Conservation (phyloP, 2,329 filamentous ascomycete species). For the Didymosphaeria variabile region DNA sequence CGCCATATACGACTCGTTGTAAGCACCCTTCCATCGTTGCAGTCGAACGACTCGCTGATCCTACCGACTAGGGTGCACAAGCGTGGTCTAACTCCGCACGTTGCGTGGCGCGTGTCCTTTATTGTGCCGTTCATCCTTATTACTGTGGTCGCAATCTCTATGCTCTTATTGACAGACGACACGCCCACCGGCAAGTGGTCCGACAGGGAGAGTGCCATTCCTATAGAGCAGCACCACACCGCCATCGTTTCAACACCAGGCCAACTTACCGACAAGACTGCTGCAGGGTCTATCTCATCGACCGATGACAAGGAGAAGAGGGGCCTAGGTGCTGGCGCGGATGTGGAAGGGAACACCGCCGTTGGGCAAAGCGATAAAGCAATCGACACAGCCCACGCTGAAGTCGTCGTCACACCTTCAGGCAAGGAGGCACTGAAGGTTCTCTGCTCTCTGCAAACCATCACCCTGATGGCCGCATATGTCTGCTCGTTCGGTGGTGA, state of each 20-base stretch:
- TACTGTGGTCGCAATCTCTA: conserved; percentile 68
- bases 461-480: conserved; percentile 63
- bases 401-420: conserved; percentile 70
- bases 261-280: conserved; percentile 55
- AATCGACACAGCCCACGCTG: conserved; percentile 65
- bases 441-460: conserved; percentile 67
- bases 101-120: conserved; percentile 86
- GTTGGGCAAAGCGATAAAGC: conserved; percentile 64
- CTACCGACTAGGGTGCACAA: conserved; percentile 51
- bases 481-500: conserved; percentile 70
- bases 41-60: background rate
- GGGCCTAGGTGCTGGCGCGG: conserved; percentile 25
- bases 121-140: conserved; percentile 84
- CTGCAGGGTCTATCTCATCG: conserved; percentile 46
- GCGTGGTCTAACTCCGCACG: conserved; percentile 68
- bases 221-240: conserved; percentile 60
- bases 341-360: conserved; percentile 59
- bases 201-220: conserved; percentile 69
- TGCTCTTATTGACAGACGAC: conserved; percentile 80
- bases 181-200: conserved; percentile 85
- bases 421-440: conserved; percentile 68
- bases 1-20: conserved; percentile 80
- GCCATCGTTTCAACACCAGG: conserved; percentile 62
- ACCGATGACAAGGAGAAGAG: conserved; percentile 50
- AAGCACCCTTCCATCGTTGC: background rate